Conservation (phyloP, 805 yeast genomes). For the Kuraishia borneana region DNA sequence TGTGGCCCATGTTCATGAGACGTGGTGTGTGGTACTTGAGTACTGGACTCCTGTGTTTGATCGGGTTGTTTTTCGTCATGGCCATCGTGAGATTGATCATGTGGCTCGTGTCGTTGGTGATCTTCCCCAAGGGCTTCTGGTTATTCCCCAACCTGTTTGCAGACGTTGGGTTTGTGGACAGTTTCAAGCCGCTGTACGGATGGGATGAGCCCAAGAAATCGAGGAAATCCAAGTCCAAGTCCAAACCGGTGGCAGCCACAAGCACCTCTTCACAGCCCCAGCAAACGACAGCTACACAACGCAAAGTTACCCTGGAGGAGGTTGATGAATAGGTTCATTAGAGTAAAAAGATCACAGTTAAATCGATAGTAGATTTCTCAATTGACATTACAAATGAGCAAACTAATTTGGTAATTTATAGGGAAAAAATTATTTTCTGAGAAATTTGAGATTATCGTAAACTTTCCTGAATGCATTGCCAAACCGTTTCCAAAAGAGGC, state of each 20-base stretch:
- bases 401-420: no score
- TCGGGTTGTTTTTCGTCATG: slow-evolving; percentile 63
- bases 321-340: no score
- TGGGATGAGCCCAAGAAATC: slow-evolving; percentile 40
- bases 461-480: background rate
- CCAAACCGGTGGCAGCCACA: no score
- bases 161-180: slow-evolving; percentile 88
- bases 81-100: slow-evolving; percentile 74
- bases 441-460: no score
- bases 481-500: background rate
- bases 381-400: no score
- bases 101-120: slow-evolving; percentile 45
- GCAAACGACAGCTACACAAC: no score
- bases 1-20: slow-evolving; percentile 91
- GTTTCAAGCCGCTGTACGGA: slow-evolving; percentile 82
- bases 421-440: no score
- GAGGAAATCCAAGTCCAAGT: slow-evolving; percentile 6
- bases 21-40: slow-evolving; percentile 86
- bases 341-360: no score
- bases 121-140: slow-evolving; percentile 78
- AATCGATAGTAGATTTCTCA: no score
- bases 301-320: no score
- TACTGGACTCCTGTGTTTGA: slow-evolving; percentile 59
- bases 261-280: no score
- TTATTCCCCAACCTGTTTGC: slow-evolving; percentile 91